Evolutionary conservation across 441 rosid genomes (phyloP), one percentile per base, ranked within the genome.

Genomic region (Gossypium trilobum): DNA sequence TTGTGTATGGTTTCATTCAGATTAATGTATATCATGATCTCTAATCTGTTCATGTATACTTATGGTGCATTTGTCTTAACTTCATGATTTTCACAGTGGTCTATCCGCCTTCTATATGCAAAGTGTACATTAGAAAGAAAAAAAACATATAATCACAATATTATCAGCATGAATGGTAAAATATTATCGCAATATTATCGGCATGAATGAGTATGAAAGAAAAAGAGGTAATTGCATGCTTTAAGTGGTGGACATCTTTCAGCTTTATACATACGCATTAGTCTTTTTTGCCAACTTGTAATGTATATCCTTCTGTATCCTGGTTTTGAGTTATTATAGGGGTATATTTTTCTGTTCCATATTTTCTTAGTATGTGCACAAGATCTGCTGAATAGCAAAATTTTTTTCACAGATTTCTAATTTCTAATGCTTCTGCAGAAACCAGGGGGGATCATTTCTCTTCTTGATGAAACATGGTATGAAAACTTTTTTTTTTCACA

Each of bases 391-490:
- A 50, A 63, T 56, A 54, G 69, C 64, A 64, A 64, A 72, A 27
- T 74, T 65, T 51, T 29, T 48, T 71, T 5, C 51, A 54, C 51
- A 58, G 73, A 42, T 78, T 50, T 79, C 73, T 73, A 68, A 75
- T 69, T 31, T 60, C 65, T 73, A 29, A 31, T 80, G 65, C 72
- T 85, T 56, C 79, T 80, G 80, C 89, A 89, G 95, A 87, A 87
- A 82, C 88, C 89, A 0, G 89, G 91, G 29, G 92, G 92, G 70
- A 88, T 89, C 73, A 87, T 89, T 73, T 82, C 92, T 59, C 85
- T 89, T 62, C 88, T 89, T n/a, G 95, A 89, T 77, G 95, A 89
- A 81, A 87, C 92, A 73, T 87, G 95, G 95, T 89, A 89, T 44
- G 70, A 58, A 42, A 76, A 62, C 39, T 1, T 42, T 52, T 73